Evolutionary conservation across 805 yeast species (phyloP), one percentile per base, ranked within the genome.

Genomic region (Candida ortonii): DNA sequence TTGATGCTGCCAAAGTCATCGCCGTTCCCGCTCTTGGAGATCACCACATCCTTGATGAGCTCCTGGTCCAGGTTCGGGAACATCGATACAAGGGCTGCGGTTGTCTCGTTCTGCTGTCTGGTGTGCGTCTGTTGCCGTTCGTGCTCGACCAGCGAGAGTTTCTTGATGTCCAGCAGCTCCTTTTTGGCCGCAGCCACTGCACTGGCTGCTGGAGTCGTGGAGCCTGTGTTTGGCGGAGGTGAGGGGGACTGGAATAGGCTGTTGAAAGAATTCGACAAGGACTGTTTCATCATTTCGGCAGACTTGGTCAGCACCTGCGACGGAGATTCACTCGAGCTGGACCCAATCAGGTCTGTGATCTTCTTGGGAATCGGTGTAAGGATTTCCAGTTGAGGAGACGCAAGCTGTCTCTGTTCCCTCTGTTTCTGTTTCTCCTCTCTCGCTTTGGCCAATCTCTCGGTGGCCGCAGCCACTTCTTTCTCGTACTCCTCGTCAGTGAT

Each of bases 61-160:
- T 75, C 84, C 31, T 64, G 62, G 47, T 86, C 95, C 41, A 87
- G 63, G 28, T 65, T 67, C 0, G 95, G 94, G 57, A 88, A 87
- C 77, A 88, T 83, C 30, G 77, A 78, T 18, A 62, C 61, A 34
- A 87, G 64, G 3, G 73, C 72, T 1, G 59, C 61, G 16, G 71
- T 64, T 2, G 78, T 70, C 26, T 68, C 66, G 13, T 63, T 57
- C 23, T 61, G 66, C 40, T 76, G 79, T 37, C 65, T 56, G 18
- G 57, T 61, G 24, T 65, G 65, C 9, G 66, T 52, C 28, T 64
- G 47, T 22, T 52, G 51, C 13, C 41, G 36, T 30, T 58, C 52
- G 31, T 61, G 54, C 28, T 61, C 62, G 25, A 56, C 52, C 1
- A 59, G 25, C 4, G 65, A 61, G 8, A 59, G 37, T 29, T 54